These are phyloP conservation scores for Davidsoniella virescens DNA, from an alignment of 2,329 filamentous ascomycete species.

Conservation along the genomic window DNA sequence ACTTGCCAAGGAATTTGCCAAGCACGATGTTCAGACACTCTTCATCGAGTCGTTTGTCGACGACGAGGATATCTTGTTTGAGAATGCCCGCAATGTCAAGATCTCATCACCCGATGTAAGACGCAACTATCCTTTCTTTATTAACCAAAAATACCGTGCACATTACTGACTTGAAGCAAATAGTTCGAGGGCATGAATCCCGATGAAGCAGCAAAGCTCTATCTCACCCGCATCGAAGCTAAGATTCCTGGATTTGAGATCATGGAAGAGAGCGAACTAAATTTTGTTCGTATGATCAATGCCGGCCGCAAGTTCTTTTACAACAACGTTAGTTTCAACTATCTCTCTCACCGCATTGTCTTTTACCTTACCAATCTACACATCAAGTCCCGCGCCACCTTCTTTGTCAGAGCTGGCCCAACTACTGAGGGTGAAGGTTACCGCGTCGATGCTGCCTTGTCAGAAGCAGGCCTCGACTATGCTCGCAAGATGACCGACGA, in stretches of 20 bases:
- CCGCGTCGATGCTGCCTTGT: conserved; percentile 77
- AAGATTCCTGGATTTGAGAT: conserved; percentile 94
- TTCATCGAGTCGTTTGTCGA: conserved; percentile 96
- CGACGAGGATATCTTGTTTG: conserved; percentile 81
- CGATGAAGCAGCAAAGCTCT: conserved; percentile 81
- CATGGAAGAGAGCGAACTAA: conserved; percentile 85
- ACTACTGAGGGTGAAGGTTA: conserved; percentile 81
- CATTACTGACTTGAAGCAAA: conserved; percentile 9
- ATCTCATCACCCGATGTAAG: conserved; percentile 88
- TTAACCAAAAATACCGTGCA: background rate
- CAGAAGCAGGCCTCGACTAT: conserved; percentile 64
- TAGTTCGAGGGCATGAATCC: conserved; percentile 83
- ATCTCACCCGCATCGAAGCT: conserved; percentile 74
- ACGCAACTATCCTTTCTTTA: background rate
- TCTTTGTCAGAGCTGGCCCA: conserved; percentile 77
- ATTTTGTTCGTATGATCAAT: conserved; percentile 99
- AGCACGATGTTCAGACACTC: conserved; percentile 90
- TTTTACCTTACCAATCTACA: conserved; percentile 97
- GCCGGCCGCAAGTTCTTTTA: conserved; percentile 84
- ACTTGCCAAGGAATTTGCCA: conserved; percentile 90
- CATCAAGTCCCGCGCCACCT: conserved; percentile 87
- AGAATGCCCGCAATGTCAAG: conserved; percentile 94
- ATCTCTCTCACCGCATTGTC: conserved; percentile 90
- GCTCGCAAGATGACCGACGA: conserved; percentile 74
- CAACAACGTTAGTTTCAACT: conserved; percentile 94